Evolutionary conservation across 352 stramenopile genomes (phyloP), one percentile per base, ranked within the genome.

Genomic region (Phytophthora pluvialis): DNA sequence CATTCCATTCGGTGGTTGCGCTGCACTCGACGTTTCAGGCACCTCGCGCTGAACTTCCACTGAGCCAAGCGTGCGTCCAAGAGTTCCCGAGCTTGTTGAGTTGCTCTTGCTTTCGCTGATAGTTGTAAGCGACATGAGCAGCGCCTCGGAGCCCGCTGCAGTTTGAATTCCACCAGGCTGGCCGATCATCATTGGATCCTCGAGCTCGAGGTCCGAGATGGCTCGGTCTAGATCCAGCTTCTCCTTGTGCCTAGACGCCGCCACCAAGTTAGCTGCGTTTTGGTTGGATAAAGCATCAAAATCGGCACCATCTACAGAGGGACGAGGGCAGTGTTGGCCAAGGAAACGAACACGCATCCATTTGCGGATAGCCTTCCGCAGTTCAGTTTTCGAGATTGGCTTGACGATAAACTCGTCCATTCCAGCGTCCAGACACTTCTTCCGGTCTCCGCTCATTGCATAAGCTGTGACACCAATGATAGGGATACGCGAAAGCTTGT

Each of bases 381-480:
- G 51, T 12, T 77, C 73, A 3, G 73, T 63, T 60, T 95, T 93
- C 4, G 79, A 86, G 31, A 95, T 94, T 0, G 87, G 87, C 59
- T 95, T 95, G 32, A 94, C 87, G 31, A 95, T 90, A 64, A 94
- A 91, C 42, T 95, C 87, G 43, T 95, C 87, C 87, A 95, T 95
- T 16, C 87, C 87, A 18, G 80, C 79, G 39, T 93, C 87, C 3
- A 95, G 65, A 57, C 87, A 95, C 54, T 93, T 92, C 43, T 93
- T 86, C 0, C 86, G 78, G 60, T 95, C 87, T 15, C 83, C 85
- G 66, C 80, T 93, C 85, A 95, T 94, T 1, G 87, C 87, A 39
- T 95, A 94, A 13, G 87, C 87, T 11, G 87, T 95, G n/a, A 95
- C 74, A 12, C 85, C 87, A 13, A 95, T 75, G 53, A 95, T 92